A percentile compares a stretch with the other conserved stretches of the same genome.
Conservation (phyloP, 306 rosid genomes). For the Cyamopsis tetragonoloba region DNA sequence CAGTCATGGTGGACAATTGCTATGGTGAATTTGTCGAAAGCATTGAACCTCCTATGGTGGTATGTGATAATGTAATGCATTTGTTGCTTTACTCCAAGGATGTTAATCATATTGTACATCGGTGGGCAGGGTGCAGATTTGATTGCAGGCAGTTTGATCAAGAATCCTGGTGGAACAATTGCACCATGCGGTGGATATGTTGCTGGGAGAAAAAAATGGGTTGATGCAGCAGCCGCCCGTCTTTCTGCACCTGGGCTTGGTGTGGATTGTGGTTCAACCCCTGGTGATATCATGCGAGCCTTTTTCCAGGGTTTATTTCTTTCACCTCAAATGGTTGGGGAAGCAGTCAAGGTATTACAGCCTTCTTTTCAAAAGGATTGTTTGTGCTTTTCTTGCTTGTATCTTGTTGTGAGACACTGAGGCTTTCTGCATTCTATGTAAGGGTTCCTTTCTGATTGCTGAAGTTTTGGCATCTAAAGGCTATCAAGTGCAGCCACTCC, state of each 20-base stretch:
- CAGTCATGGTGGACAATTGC: constrained; percentile 94
- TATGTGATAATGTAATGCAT: constrained; percentile 30
- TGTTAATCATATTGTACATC: constrained; percentile 17
- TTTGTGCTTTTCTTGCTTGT: constrained; percentile 16
- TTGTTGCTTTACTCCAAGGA: constrained; percentile 19
- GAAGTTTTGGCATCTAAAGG: constrained; percentile 87
- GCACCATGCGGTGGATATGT: constrained; percentile 96
- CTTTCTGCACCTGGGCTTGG: constrained; percentile 95
- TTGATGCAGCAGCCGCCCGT: constrained; percentile 86
- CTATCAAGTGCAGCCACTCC: constrained; percentile 84
- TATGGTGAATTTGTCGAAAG: constrained; percentile 94
- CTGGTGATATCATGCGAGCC: constrained; percentile 82
- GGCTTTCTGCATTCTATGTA: constrained; percentile 13
- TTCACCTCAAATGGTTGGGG: constrained; percentile 99
- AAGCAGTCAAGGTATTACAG: constrained; percentile 72
- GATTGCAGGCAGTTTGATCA: constrained; percentile 90
- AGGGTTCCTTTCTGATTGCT: constrained; percentile 83
- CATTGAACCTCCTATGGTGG: constrained; percentile 91
- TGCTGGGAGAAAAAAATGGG: constrained; percentile 74
- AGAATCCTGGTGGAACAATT: constrained; percentile 93
- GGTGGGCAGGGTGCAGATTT: constrained; percentile 81
- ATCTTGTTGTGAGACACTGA: constrained; percentile 21
- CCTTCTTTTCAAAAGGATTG: constrained; percentile 10
- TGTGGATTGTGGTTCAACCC: constrained; percentile 80
- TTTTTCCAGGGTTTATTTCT: constrained; percentile 91